Percentiles rank a stretch among this genome's conserved stretches.
Conservation (phyloP, 345 rosid species). For the Lepidium africanum region DNA sequence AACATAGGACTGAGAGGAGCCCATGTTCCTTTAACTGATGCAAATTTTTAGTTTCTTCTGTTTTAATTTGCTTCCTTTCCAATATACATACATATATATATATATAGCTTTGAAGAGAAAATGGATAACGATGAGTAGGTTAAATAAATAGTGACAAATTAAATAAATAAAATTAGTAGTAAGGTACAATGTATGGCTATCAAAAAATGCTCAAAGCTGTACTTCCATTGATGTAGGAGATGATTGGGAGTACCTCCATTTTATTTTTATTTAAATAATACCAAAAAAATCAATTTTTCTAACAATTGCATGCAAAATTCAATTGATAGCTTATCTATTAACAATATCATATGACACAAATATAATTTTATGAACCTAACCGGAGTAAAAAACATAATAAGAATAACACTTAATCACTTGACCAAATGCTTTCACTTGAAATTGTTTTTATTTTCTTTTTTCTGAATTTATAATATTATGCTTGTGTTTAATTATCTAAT, state of each 20-base stretch:
- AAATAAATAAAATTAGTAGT: constrained; percentile 1
- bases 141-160: constrained; percentile 13
- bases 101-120: neutral
- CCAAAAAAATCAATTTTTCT: too few relatives aligned
- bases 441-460: too few relatives aligned
- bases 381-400: too few relatives aligned
- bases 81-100: neutral
- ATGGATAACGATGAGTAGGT: constrained; percentile 10
- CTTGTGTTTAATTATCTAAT: too few relatives aligned
- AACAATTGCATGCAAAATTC: too few relatives aligned
- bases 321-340: too few relatives aligned
- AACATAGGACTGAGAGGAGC: constrained; percentile 23
- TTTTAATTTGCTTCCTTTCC: constrained; percentile 23
- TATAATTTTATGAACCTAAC: too few relatives aligned
- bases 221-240: constrained; percentile 32
- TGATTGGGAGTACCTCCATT: constrained; percentile 24
- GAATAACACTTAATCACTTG: too few relatives aligned
- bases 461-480: too few relatives aligned
- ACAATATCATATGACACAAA: too few relatives aligned
- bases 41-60: constrained; percentile 9
- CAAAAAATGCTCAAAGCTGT: constrained; percentile 20
- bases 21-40: constrained; percentile 21
- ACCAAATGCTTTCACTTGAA: too few relatives aligned
- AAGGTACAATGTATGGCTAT: constrained; percentile 30
- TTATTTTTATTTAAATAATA: too few relatives aligned